Evolutionary conservation across 108 stramenopile species (phyloP).

Genomic region (Seminavis robusta): DNA sequence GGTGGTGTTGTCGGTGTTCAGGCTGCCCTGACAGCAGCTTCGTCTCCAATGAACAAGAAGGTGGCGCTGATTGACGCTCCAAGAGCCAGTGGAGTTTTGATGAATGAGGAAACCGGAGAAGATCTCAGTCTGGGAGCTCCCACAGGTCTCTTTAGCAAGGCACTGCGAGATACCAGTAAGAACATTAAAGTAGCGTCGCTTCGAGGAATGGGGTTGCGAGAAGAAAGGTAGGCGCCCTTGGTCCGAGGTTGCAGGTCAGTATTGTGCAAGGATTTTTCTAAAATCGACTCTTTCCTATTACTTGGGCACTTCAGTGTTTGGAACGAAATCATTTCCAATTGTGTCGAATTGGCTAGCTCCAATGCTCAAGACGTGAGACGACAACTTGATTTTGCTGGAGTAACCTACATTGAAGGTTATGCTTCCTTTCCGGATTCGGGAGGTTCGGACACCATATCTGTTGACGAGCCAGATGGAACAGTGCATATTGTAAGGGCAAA

Average conservation of each 20-base stretch:
- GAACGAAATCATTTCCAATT: constrained; percentile 71
- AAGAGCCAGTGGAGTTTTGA: constrained; percentile 52
- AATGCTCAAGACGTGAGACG: constrained; percentile 64
- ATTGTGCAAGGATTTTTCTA: too few species aligned
- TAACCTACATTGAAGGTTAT: constrained; percentile 53
- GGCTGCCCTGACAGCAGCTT: constrained; percentile 53
- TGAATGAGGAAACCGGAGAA: constrained; percentile 57
- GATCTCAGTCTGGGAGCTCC: constrained; percentile 78
- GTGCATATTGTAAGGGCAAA: constrained; percentile 29
- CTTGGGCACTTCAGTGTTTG: too few species aligned
- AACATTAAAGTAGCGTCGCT: constrained; percentile 63
- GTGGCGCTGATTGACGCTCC: constrained; percentile 74
- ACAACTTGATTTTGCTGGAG: constrained; percentile 59
- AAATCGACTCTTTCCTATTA: too few species aligned
- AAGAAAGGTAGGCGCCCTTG: too few species aligned
- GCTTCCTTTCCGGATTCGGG: constrained; percentile 63
- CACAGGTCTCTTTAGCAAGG: constrained; percentile 70
- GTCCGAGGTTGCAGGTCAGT: too few species aligned
- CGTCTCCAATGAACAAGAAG: constrained; percentile 32
- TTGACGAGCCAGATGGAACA: constrained; percentile 17
- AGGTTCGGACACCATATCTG: constrained; percentile 36
- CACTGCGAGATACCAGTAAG: constrained; percentile 72
- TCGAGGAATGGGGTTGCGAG: constrained; percentile 71
- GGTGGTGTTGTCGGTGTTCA: constrained; percentile 73
- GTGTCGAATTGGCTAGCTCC: constrained; percentile 63